These are phyloP conservation scores for Ceratobasidium sp. DNA, from an alignment of 1,284 basidiomycete genomes.

Conservation along the genomic window DNA sequence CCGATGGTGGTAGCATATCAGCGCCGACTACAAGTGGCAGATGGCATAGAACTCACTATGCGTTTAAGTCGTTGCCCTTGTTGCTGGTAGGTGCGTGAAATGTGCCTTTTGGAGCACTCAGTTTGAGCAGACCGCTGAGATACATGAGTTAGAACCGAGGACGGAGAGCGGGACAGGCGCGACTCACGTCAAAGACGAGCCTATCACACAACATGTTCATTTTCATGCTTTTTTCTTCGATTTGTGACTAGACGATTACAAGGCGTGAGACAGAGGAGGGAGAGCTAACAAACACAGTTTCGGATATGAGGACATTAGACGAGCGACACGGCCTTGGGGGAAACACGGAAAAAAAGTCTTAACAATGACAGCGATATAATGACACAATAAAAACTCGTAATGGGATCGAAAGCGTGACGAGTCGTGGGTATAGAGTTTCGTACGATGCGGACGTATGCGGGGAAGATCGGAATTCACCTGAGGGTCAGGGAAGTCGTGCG, in stretches of 20 bases:
- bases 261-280: background rate
- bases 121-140: no score
- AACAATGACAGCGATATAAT: conserved; percentile 2
- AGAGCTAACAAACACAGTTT: conserved; percentile 24
- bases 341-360: conserved; percentile 1
- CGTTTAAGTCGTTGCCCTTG: no score
- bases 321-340: conserved; percentile 10
- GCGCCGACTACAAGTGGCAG: no score
- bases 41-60: no score
- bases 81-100: no score
- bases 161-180: no score
- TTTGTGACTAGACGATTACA: conserved; percentile 1
- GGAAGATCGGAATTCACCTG: no score
- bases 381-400: conserved; percentile 28
- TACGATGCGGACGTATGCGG: background rate
- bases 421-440: conserved; percentile 12
- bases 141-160: no score
- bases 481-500: background rate
- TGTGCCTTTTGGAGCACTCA: no score
- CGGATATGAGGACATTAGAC: background rate
- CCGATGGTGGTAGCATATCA: no score
- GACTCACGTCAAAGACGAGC: background rate
- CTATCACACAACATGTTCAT: background rate
- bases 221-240: conserved; percentile 5
- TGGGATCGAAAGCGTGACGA: background rate